Evolutionary conservation across 805 yeast genomes (phyloP), one percentile per base, ranked within the genome.

Genomic region (Candida dendrica): DNA sequence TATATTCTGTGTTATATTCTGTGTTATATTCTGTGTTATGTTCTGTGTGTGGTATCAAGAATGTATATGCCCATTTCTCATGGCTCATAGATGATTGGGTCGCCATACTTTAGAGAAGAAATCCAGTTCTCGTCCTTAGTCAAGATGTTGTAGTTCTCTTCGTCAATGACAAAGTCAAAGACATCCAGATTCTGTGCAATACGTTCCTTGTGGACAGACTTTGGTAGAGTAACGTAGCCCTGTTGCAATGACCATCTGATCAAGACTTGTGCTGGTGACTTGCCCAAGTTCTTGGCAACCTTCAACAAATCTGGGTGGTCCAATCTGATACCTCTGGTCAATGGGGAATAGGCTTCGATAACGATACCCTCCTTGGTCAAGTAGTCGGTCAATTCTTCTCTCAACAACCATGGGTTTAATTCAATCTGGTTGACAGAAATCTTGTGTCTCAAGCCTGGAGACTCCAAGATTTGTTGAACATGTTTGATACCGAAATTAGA

Each of bases 381-480:
- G 58, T 55, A 79, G 22, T 65, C 62, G 33, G 68, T 65, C 45
- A 78, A 52, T 44, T 61, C 63, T 15, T 47, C 46, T 43, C 59
- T 59, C 30, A 50, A 57, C 49, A 66, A 55, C 72, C 73, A 72
- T 35, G 77, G 75, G 51, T 71, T 73, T 46, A 70, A 61, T 47
- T 65, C 70, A 52, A 85, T 74, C 59, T 86, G 93, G 57, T 85
- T 81, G 37, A 82, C 79, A 2, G 77, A 84, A 0, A 95, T 87
- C 46, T 70, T 68, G 46, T 72, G 53, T 43, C 60, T 72, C 47
- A 74, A 54, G 2, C 66, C 75, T 5, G 69, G 69, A 81, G 84
- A 77, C 3, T 58, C 50, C 36, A 81, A 63, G 34, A 84, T 60
- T 56, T 81, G 81, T 44, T 78, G 72, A 13, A 84, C 59, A 55